A percentile compares a stretch with the other conserved stretches of the same genome.
These are phyloP conservation scores for Tolypocladium ophioglossoides DNA, from an alignment of 2,329 filamentous ascomycete species.

Conservation along the genomic window DNA sequence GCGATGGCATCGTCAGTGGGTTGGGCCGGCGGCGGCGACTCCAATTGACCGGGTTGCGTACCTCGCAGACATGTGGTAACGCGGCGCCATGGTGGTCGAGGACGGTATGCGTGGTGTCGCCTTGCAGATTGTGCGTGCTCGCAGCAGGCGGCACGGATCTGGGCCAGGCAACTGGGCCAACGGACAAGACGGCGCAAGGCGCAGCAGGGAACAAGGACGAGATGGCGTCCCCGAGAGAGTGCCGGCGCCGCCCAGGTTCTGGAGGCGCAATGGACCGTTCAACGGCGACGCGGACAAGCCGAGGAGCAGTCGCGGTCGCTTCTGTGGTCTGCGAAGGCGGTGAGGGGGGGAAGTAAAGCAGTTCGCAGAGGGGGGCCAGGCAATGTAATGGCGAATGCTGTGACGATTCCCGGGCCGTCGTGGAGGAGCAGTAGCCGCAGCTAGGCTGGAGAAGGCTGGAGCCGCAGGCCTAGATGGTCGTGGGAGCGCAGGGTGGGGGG, in stretches of 20 bases:
- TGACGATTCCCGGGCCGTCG: not conserved
- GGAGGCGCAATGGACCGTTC: not conserved
- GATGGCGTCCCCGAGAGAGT: not conserved
- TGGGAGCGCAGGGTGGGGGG: not conserved
- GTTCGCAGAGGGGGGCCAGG: not conserved
- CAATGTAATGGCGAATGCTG: not conserved
- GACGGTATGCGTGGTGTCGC: not conserved
- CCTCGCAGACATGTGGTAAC: slow-evolving; percentile 7
- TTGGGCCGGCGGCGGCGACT: not conserved
- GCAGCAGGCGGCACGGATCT: not conserved
- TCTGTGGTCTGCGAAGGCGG: not conserved
- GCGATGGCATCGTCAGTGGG: slow-evolving; percentile 1
- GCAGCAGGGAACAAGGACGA: not conserved
- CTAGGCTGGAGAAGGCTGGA: slow-evolving; percentile 3
- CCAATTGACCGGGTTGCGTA: slow-evolving; percentile 1
- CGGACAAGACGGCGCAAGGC: too few species aligned
- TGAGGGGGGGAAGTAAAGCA: not conserved
- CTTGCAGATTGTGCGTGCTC: not conserved
- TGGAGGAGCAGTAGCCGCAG: not conserved
- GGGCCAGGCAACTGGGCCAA: not conserved
- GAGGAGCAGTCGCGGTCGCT: not conserved
- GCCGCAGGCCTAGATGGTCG: slow-evolving; percentile 3
- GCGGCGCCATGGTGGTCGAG: slow-evolving; percentile 4
- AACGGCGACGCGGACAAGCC: not conserved
- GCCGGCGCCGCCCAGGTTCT: not conserved